Base-by-base conservation (phyloP, 2,329 filamentous ascomycete genomes). In the Aureobasidium namibiae region DNA sequence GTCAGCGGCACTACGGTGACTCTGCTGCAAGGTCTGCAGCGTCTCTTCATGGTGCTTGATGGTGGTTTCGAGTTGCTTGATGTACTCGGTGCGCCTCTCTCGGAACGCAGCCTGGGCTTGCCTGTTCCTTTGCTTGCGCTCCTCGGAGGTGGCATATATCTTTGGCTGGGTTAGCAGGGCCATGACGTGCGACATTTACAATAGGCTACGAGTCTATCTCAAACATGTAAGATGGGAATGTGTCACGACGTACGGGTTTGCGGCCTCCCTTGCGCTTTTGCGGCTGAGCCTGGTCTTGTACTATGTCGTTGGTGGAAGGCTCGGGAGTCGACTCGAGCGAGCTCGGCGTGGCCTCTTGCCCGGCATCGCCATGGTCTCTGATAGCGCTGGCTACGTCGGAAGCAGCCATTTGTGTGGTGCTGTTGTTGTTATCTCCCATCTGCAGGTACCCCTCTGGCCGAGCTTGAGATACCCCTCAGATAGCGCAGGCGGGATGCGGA, bases 81-180 rank as follows among this genome's bases (percentile, higher is more conserved):
- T 99, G 74, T 99, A 99, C 78, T 99, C 94, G 59, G 92, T 97
- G 61, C 94, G 87, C 65, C 94, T 88, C 76, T 99, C 94, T 67
- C 94, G 87, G 70, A 99, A 99, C 60, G 94, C 94, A 59, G 94
- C 94, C 76, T 99, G 94, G 49, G 94, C 94, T 78, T 97, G 94
- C 67, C 94, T 82, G 72, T 99, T 99, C 65, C 94, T 85, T 76
- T 97, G 94, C 78, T 99, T 97, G 69, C 94, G 87, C 76, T 99
- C 94, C 75, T 99, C 94, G 11, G 94, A 97, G 36, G 94, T 99
- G 58, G 94, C 94, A 81, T 99, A 99, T 64, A 96, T 96, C 92
- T 96, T 73, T 36, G 49, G 57, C 63, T 72, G 69, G 61, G 73
- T 75, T 72, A 75, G 73, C 62, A 67, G 63, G 68, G 68, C 64